Base-by-base conservation (phyloP, 768 basidiomycete species). In the Leccinum obscurum region DNA sequence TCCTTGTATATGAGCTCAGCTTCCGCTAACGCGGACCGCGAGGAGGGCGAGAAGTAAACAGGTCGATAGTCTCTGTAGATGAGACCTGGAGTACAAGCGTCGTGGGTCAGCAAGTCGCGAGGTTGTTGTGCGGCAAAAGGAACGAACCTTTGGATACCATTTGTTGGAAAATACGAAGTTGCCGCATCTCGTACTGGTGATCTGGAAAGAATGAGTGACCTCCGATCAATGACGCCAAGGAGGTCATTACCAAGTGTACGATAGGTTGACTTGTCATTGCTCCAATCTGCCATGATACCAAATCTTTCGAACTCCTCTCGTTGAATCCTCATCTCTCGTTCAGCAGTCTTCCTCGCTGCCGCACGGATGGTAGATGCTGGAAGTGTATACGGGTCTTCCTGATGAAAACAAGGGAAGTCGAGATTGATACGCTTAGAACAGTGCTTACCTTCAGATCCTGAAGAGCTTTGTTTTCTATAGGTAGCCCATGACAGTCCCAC, bases 401-500 rank as follows among this genome's bases (percentile, higher is more conserved):
- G 69, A 48, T 53, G 10, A 54, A 39, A 9, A 48, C 10, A n/a
- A 28, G n/a, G 17, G 52, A 11, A 15, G 17, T 11, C 22, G 22
- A 24, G 48, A 15, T 10, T 13, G 28, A 6, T 11, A 17, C 46
- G 20, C 10, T 55, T 28, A 2, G 9, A 44, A 58, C 8, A 32
- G 32, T n/a, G 3, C 83, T 57, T 69, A 92, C 92, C 57, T 84
- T 81, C 28, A 96, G 79, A 24, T 89, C 83, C 61, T 89, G 80
- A 37, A 99, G 77, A 0, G 95, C 92, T 68, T 97, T 98, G 65
- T 93, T 93, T 72, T 98, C 96, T 62, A 98, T 98, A 0, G 96
- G 96, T 13, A 98, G 84, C 6, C 96, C 96, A 72, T 99, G 96
- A 68, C 96, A 98, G 69, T 99, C 96, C 93, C 94, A 99, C 10